Conservation (phyloP, 495 filamentous ascomycete genomes). For the Penicillium macrosclerotiorum region DNA sequence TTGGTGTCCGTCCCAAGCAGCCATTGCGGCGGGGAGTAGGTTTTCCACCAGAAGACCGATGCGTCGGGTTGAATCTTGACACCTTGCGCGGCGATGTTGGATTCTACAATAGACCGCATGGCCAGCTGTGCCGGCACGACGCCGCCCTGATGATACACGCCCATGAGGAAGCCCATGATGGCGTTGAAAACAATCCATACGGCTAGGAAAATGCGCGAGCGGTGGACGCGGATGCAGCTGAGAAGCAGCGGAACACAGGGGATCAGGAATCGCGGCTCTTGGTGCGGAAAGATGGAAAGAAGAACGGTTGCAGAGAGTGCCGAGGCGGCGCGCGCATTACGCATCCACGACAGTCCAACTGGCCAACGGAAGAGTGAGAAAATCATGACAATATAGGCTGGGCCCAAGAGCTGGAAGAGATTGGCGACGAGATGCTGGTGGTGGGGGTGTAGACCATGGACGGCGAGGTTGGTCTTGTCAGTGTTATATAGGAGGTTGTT, state of each 20-base stretch:
- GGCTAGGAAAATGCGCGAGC: constrained; percentile 58
- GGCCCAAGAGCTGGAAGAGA: constrained; percentile 87
- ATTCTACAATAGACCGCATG: constrained; percentile 37
- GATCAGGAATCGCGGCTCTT: constrained; percentile 91
- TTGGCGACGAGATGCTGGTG: constrained; percentile 88
- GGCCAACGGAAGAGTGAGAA: constrained; percentile 53
- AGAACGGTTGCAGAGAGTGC: constrained; percentile 77
- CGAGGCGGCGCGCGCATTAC: constrained; percentile 57
- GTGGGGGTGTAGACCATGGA: constrained; percentile 87
- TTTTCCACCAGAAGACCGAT: constrained; percentile 91
- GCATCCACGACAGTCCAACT: constrained; percentile 46
- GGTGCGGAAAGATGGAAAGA: constrained; percentile 84
- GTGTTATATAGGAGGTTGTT: constrained; percentile 93
- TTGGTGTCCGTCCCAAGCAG: constrained; percentile 74
- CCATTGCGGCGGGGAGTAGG: constrained; percentile 92
- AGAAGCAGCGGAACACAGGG: constrained; percentile 87
- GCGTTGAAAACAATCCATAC: constrained; percentile 84
- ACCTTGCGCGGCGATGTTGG: constrained; percentile 18
- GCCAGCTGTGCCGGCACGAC: constrained; percentile 76
- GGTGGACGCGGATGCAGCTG: constrained; percentile 72
- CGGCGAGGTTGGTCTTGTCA: constrained; percentile 69
- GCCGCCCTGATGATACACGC: constrained; percentile 90
- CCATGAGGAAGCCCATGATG: constrained; percentile 77
- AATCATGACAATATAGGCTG: constrained; percentile 67
- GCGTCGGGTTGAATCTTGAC: constrained; percentile 53